A percentile compares a stretch with the other conserved stretches of the same genome.
Evolutionary conservation across 345 rosid species (phyloP).

Genomic region (Cochlearia excelsa): DNA sequence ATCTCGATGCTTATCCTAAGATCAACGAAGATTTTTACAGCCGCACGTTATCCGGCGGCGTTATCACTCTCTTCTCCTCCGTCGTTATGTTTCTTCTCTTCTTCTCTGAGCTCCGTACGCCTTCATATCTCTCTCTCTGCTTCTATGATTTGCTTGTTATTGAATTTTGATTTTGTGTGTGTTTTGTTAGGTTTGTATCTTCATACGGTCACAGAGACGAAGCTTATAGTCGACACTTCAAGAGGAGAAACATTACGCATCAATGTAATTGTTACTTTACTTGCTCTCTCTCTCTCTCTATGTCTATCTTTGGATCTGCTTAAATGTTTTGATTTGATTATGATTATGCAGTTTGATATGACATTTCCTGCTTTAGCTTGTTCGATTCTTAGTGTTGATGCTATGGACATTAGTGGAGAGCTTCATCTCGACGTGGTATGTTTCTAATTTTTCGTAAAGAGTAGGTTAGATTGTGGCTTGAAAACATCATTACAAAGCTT

Average conservation of each 20-base stretch:
- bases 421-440: conserved; percentile 95
- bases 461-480: too few species aligned
- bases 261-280: conserved; percentile 51
- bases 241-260: conserved; percentile 85
- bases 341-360: conserved; percentile 72
- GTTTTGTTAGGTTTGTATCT: conserved; percentile 67
- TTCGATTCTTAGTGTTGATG: conserved; percentile 89
- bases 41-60: conserved; percentile 93
- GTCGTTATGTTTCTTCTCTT: conserved; percentile 89
- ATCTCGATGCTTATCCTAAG: conserved; percentile 92
- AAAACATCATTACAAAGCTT: background rate
- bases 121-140: background rate
- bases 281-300: conserved; percentile 4
- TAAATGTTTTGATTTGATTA: background rate
- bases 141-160: background rate
- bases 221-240: conserved; percentile 95
- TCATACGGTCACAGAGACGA: conserved; percentile 79
- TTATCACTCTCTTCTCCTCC: conserved; percentile 84
- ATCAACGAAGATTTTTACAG: conserved; percentile 95
- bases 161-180: conserved; percentile 9
- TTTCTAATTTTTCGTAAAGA: background rate
- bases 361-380: conserved; percentile 92
- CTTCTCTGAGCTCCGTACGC: conserved; percentile 90
- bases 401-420: conserved; percentile 97
- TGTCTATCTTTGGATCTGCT: conserved; percentile 14